Evolutionary conservation across 345 rosid genomes (phyloP), one percentile per base, ranked within the genome.

Genomic region (Brassica incana): DNA sequence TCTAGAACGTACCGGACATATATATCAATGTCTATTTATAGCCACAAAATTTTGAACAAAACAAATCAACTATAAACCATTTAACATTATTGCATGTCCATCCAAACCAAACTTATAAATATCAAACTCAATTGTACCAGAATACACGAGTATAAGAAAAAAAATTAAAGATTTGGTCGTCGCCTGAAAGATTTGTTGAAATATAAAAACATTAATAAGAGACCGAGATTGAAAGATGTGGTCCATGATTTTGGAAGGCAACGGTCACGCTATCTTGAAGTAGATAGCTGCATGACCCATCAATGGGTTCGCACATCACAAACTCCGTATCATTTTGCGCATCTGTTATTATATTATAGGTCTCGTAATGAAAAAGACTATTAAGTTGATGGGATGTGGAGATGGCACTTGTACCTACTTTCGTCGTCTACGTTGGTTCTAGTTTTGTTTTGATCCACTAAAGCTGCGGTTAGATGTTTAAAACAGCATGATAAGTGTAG

Each of bases 251-350:
- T 36, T 58, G 3, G 73, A 67, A 76, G 73, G 67, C 43, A 76
- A 11, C 23, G 10, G 32, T 68, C 61, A 60, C 73, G 30, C 61
- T 16, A 58, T 58, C 67, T 50, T 58, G 67, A 67, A 67, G 79
- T 76, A 76, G 60, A 76, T 67, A 67, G 61, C 33, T 68, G 60
- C 79, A 59, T 60, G 65, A 60, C 8, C 60, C 67, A 76, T 76
- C 73, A 68, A 56, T 58, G 29, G 71, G 56, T 67, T 10, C 16
- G 9, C 72, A 25, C 72, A 56, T 67, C 66, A 50, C 58, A 75
- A 65, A 25, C 60, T 15, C 77, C 63, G 29, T 48, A 48, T 64
- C 52, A 8, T 32, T 65, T 33, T 50, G 50, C 36, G 11, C 66
- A 61, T 74, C n/a, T 65, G 20, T 32, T 33, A 33, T 32, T 4